A percentile compares a stretch with the other conserved stretches of the same genome.
phyloP scores from a whole-genome alignment of 2,329 filamentous ascomycete genomes.

The Colletotrichum sp. region DNA sequence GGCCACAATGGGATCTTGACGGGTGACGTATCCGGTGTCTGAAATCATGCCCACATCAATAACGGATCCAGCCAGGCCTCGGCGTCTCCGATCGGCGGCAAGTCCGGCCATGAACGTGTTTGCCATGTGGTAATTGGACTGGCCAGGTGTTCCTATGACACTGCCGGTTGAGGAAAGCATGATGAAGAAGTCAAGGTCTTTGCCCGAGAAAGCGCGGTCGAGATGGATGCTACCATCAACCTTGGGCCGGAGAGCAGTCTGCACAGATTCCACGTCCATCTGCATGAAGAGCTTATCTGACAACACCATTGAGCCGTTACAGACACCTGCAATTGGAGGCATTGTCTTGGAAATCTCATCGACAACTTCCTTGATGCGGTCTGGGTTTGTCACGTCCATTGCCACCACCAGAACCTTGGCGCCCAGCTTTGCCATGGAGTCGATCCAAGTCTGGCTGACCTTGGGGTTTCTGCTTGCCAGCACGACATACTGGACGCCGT shows the following conservation, averaged over 20 bases:
- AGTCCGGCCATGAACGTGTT: constrained; percentile 47
- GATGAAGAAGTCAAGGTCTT: constrained; percentile 40
- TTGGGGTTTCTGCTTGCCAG: constrained; percentile 40
- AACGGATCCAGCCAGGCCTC: constrained; percentile 40
- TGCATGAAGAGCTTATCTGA: constrained; percentile 34
- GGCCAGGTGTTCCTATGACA: constrained; percentile 28
- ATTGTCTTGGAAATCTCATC: constrained; percentile 29
- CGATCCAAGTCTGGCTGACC: constrained; percentile 24
- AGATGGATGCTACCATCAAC: constrained; percentile 34
- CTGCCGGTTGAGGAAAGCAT: constrained; percentile 31
- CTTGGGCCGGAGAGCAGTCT: constrained; percentile 36
- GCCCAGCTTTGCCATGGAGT: constrained; percentile 8
- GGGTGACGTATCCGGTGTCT: constrained; percentile 45
- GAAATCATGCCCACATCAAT: constrained; percentile 42
- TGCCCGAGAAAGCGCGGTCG: constrained; percentile 30
- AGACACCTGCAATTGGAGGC: constrained; percentile 40
- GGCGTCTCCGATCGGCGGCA: constrained; percentile 34
- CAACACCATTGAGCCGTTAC: constrained; percentile 40
- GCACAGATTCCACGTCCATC: constrained; percentile 31
- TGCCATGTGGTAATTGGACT: constrained; percentile 50
- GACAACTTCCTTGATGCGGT: background rate
- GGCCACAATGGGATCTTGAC: background rate
- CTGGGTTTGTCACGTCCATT: constrained; percentile 24
- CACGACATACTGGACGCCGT: constrained; percentile 36
- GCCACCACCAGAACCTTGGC: constrained; percentile 15